Evolutionary conservation across 768 basidiomycete genomes (phyloP).

Genomic region (Psilocybe tampanensis): DNA sequence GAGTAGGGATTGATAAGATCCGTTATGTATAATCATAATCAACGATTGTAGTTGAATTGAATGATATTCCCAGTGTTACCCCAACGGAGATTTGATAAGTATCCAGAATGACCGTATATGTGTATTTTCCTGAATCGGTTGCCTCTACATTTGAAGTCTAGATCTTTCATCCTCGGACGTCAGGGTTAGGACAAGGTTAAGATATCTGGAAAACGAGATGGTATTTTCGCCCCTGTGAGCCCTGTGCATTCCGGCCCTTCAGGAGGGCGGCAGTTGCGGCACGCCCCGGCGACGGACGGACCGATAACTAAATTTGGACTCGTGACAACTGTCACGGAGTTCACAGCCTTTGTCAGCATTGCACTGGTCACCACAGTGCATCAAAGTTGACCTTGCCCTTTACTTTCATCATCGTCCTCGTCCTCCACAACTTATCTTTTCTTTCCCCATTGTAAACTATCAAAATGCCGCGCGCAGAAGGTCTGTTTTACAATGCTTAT

Average conservation of each 20-base stretch:
- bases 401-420: conserved; percentile 12
- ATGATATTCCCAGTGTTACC: neutral
- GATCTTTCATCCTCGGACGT: conserved; percentile 10
- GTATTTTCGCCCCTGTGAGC: neutral
- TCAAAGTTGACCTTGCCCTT: neutral
- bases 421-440: conserved; percentile 4
- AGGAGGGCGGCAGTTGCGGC: neutral
- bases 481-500: conserved; percentile 33
- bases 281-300: neutral
- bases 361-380: too few species aligned
- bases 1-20: neutral
- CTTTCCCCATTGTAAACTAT: neutral
- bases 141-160: neutral
- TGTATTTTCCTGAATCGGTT: conserved; percentile 5
- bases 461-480: conserved; percentile 87
- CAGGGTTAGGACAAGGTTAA: conserved; percentile 7
- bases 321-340: neutral
- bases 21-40: neutral
- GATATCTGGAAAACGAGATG: neutral
- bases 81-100: neutral
- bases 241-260: neutral
- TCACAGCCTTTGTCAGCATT: neutral
- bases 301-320: neutral
- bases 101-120: conserved; percentile 9
- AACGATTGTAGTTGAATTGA: neutral